Conservation (phyloP, 164 flowering plant species). For the Euptelea pleiosperma region DNA sequence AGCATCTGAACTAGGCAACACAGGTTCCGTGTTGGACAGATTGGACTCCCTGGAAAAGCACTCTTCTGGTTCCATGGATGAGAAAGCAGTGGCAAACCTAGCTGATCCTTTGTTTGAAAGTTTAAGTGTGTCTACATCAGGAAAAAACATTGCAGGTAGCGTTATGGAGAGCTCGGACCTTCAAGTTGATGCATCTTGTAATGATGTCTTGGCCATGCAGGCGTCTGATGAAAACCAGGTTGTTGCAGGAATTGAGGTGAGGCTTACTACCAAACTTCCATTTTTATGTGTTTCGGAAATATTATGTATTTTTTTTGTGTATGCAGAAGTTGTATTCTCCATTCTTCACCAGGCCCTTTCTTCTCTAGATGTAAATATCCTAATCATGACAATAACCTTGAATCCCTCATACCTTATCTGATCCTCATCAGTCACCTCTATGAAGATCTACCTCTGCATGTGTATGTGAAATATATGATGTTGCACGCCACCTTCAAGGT, state of each 20-base stretch:
- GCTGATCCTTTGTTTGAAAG: slow-evolving; percentile 19
- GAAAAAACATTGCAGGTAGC: slow-evolving; percentile 5
- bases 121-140: slow-evolving; percentile 1
- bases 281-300: too few species aligned
- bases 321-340: too few species aligned
- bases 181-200: slow-evolving; percentile 12
- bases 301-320: too few species aligned
- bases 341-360: too few species aligned
- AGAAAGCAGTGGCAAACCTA: slow-evolving; percentile 3
- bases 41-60: slow-evolving; percentile 10
- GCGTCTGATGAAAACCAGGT: slow-evolving; percentile 16
- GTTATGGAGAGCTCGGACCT: slow-evolving; percentile 1
- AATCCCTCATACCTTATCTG: neutral
- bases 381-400: neutral
- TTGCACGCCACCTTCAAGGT: neutral
- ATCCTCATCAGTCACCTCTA: neutral
- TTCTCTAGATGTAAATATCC: neutral
- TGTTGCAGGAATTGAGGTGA: slow-evolving; percentile 26
- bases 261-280: neutral
- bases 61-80: slow-evolving; percentile 6
- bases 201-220: slow-evolving; percentile 11
- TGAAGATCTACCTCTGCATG: neutral
- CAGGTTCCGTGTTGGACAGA: slow-evolving; percentile 1
- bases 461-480: neutral
- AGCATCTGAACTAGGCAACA: slow-evolving; percentile 1